These are phyloP conservation scores for Erythrophleum fordii DNA, from an alignment of 306 rosid species.

Conservation along the genomic window DNA sequence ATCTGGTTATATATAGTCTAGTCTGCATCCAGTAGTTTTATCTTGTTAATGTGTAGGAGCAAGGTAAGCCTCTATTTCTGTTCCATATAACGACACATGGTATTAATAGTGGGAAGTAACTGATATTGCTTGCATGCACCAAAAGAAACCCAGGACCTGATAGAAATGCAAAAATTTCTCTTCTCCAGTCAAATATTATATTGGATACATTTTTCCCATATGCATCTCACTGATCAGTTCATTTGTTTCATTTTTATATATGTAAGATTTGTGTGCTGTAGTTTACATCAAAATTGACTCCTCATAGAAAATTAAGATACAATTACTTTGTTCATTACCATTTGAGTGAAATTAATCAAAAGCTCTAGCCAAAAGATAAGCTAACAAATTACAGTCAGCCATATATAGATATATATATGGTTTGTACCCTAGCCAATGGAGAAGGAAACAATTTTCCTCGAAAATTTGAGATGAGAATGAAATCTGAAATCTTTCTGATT, in stretches of 20 bases:
- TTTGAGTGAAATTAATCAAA: background rate
- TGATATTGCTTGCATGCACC: conserved; percentile 5
- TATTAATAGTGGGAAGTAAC: background rate
- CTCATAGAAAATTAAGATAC: background rate
- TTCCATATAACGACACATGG: no score
- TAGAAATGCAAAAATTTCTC: background rate
- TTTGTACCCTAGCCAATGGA: no score
- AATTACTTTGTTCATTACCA: background rate
- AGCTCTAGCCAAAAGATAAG: background rate
- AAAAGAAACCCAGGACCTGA: background rate
- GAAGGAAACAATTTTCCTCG: background rate
- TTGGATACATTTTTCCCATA: conserved; percentile 14
- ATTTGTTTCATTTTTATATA: background rate
- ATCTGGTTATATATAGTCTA: background rate
- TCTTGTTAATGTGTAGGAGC: conserved; percentile 1
- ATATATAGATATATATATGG: no score
- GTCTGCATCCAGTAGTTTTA: conserved; percentile 3
- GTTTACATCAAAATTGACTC: background rate
- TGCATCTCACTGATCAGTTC: background rate
- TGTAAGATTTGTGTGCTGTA: background rate
- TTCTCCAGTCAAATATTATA: conserved; percentile 11
- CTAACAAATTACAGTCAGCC: background rate
- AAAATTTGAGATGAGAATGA: background rate
- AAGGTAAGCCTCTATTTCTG: background rate
- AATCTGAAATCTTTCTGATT: background rate